Evolutionary conservation across 2,329 filamentous ascomycete genomes (phyloP).

Genomic region (Ophiobolus disseminans): DNA sequence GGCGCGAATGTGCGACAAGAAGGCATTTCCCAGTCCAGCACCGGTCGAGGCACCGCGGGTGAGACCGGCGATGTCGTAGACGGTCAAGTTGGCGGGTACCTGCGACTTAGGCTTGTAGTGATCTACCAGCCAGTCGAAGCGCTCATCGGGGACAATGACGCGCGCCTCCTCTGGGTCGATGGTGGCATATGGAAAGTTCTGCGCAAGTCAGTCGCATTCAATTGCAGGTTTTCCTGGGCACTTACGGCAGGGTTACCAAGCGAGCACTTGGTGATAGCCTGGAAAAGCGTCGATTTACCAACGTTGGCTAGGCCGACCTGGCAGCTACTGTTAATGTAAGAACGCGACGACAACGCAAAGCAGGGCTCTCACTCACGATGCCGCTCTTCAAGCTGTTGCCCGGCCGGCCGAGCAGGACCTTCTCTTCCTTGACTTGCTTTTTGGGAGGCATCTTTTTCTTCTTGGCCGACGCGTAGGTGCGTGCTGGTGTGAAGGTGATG

Average conservation of each 20-base stretch:
- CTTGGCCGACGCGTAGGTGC: slow-evolving; percentile 64
- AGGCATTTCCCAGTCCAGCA: slow-evolving; percentile 95
- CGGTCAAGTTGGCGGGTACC: slow-evolving; percentile 96
- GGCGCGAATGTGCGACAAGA: slow-evolving; percentile 97
- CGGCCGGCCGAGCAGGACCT: slow-evolving; percentile 92
- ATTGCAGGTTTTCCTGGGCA: slow-evolving; percentile 26
- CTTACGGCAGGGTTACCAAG: slow-evolving; percentile 95
- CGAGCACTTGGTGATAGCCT: slow-evolving; percentile 97
- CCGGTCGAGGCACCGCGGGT: slow-evolving; percentile 96
- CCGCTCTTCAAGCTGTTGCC: slow-evolving; percentile 99
- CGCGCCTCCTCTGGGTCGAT: slow-evolving; percentile 98
- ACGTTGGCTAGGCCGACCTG: slow-evolving; percentile 99
- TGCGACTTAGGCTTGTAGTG: slow-evolving; percentile 98
- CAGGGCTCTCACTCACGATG: slow-evolving; percentile 78
- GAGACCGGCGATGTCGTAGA: slow-evolving; percentile 98
- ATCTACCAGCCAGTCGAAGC: slow-evolving; percentile 93
- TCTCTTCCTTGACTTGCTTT: slow-evolving; percentile 90
- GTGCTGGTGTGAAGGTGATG: slow-evolving; percentile 55
- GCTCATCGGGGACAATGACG: slow-evolving; percentile 93
- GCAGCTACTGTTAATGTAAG: slow-evolving; percentile 53
- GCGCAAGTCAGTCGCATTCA: slow-evolving; percentile 33
- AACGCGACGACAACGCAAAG: slow-evolving; percentile 39
- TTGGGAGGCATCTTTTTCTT: slow-evolving; percentile 92
- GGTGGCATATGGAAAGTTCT: slow-evolving; percentile 99
- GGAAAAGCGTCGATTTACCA: slow-evolving; percentile 98